These are phyloP conservation scores for Talaromyces thailandensis DNA, from an alignment of 495 filamentous ascomycete species.

Conservation along the genomic window DNA sequence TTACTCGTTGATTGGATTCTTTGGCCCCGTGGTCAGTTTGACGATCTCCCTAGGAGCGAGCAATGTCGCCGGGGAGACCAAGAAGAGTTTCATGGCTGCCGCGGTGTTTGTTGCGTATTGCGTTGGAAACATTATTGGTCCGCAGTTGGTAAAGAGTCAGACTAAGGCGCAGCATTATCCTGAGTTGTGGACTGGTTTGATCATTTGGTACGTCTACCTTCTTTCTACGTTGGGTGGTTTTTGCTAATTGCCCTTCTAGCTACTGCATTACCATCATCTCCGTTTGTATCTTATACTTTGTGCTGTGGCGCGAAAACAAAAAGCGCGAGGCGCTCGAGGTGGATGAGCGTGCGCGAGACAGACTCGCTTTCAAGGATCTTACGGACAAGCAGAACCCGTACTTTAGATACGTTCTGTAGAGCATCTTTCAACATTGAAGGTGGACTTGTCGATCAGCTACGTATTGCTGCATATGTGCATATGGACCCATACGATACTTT, in stretches of 20 bases:
- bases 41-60: constrained; percentile 60
- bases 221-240: not conserved
- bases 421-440: not conserved
- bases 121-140: constrained; percentile 64
- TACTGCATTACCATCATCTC: constrained; percentile 60
- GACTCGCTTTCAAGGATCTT: constrained; percentile 60
- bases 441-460: not conserved
- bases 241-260: constrained; percentile 21
- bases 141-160: constrained; percentile 56
- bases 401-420: constrained; percentile 64
- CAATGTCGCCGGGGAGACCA: constrained; percentile 70
- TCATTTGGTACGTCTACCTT: constrained; percentile 50
- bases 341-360: constrained; percentile 53
- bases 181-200: constrained; percentile 58
- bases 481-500: not conserved
- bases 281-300: constrained; percentile 43
- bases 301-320: constrained; percentile 50
- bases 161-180: constrained; percentile 58
- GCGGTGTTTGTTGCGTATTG: constrained; percentile 68
- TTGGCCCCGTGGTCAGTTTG: constrained; percentile 55
- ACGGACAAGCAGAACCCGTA: constrained; percentile 70
- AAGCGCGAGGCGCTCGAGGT: constrained; percentile 33
- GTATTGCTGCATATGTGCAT: no score
- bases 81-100: constrained; percentile 65
- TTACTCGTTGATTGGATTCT: constrained; percentile 63